Conservation (phyloP, 176 grass and related monocot genomes). For the Neostapfia colusana region DNA sequence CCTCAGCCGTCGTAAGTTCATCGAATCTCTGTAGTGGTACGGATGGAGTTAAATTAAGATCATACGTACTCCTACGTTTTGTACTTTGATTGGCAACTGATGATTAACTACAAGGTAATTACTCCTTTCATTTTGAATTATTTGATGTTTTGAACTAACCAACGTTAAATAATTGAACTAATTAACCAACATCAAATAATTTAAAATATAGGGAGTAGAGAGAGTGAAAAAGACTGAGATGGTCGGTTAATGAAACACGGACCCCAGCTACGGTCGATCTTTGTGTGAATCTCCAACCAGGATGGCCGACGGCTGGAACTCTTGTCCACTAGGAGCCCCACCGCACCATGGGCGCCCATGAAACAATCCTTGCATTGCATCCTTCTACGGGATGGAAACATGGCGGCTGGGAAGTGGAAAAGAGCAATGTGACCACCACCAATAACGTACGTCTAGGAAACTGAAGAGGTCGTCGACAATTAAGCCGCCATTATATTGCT, state of each 20-base stretch:
- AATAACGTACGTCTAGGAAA: constrained; percentile 13
- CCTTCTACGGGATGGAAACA: background rate
- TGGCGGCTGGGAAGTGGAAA: background rate
- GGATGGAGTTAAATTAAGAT: no score
- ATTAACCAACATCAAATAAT: no score
- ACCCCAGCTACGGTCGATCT: no score
- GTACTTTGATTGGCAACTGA: background rate
- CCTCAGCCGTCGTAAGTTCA: no score
- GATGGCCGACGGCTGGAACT: background rate
- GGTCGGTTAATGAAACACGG: background rate
- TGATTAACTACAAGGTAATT: background rate
- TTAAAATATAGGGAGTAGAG: no score
- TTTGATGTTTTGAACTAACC: no score
- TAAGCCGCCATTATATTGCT: constrained; percentile 12
- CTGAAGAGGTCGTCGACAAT: background rate
- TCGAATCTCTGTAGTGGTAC: no score
- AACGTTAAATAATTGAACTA: no score
- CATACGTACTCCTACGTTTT: background rate
- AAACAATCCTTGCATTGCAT: no score
- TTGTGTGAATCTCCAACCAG: background rate
- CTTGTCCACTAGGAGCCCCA: background rate
- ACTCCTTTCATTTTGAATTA: no score
- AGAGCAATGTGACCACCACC: background rate
- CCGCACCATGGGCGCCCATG: background rate
- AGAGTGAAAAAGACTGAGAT: background rate